A percentile compares a stretch with the other conserved stretches of the same genome.
These are phyloP conservation scores for Cruciata laevipes DNA, from an alignment of 257 asterid genomes.

Conservation along the genomic window DNA sequence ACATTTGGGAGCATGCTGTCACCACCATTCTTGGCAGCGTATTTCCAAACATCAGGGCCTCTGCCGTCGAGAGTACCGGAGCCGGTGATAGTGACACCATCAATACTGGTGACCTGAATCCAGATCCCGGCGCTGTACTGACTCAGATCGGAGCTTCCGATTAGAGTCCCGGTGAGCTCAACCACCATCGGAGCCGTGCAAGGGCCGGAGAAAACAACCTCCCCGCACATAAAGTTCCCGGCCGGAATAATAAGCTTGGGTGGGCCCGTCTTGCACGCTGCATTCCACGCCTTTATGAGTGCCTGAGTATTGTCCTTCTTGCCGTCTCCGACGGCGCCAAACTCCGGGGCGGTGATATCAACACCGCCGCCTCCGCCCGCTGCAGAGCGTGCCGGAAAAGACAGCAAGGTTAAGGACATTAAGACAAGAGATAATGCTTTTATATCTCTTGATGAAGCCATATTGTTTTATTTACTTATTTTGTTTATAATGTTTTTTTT, in stretches of 20 bases:
- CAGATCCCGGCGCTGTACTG: constrained; percentile 29
- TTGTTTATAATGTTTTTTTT: background rate
- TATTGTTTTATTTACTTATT: constrained; percentile 1
- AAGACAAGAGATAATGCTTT: constrained; percentile 2
- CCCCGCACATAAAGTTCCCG: constrained; percentile 40
- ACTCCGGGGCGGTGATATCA: constrained; percentile 36
- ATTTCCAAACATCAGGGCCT: constrained; percentile 31
- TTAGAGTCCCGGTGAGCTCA: constrained; percentile 49
- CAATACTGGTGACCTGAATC: constrained; percentile 33
- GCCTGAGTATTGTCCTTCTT: constrained; percentile 34
- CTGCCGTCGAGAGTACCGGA: constrained; percentile 51
- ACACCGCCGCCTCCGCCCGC: constrained; percentile 9
- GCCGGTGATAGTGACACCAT: constrained; percentile 41
- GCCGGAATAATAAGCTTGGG: constrained; percentile 41
- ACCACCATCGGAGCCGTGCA: constrained; percentile 38
- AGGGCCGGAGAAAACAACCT: constrained; percentile 51
- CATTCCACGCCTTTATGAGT: constrained; percentile 44
- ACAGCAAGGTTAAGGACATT: constrained; percentile 17
- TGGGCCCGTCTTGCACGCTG: constrained; percentile 40
- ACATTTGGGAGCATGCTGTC: constrained; percentile 27
- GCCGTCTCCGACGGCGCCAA: constrained; percentile 53
- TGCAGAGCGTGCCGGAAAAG: constrained; percentile 19
- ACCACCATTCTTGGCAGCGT: background rate
- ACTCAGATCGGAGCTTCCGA: constrained; percentile 42
- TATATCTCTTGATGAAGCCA: constrained; percentile 14